Percentiles rank a stretch among this genome's conserved stretches.
Evolutionary conservation across 768 basidiomycete species (phyloP).

Genomic region (Leucogyrophana mollusca): DNA sequence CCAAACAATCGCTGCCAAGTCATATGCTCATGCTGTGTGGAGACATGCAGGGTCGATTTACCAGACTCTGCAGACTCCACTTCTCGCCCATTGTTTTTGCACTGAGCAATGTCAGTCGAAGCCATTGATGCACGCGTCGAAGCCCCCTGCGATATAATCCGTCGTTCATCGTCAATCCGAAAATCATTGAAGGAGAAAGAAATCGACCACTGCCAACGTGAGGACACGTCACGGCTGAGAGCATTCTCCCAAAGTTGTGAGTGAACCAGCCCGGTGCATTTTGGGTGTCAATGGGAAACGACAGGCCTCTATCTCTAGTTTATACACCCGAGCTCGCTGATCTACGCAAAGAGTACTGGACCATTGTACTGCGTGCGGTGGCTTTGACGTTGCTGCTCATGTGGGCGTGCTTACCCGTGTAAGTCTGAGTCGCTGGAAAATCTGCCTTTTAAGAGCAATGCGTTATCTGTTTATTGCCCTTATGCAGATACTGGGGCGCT

Average conservation of each 20-base stretch:
- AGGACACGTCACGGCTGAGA: too few species aligned
- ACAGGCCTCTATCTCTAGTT: slow-evolving; percentile 11
- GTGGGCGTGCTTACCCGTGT: slow-evolving; percentile 40
- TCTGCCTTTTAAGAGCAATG: background rate
- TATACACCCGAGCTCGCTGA: slow-evolving; percentile 21
- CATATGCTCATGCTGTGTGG: too few species aligned
- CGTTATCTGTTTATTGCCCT: background rate
- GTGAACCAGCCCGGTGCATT: background rate
- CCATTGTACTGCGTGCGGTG: slow-evolving; percentile 29
- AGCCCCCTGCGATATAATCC: too few species aligned
- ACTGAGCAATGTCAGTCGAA: too few species aligned
- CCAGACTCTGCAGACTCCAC: too few species aligned
- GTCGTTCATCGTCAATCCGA: too few species aligned
- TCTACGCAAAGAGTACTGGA: slow-evolving; percentile 22
- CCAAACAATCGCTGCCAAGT: too few species aligned
- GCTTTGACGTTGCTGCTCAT: slow-evolving; percentile 34
- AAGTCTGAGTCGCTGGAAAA: slow-evolving; percentile 26
- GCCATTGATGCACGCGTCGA: too few species aligned
- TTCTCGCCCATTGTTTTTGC: too few species aligned
- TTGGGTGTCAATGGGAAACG: background rate
- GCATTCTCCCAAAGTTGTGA: background rate
- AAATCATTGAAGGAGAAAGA: too few species aligned
- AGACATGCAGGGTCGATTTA: too few species aligned
- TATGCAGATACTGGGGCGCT: slow-evolving; percentile 24
- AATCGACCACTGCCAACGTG: too few species aligned